These are phyloP conservation scores for Pugionium dolabratum DNA, from an alignment of 345 rosid species.

Conservation along the genomic window DNA sequence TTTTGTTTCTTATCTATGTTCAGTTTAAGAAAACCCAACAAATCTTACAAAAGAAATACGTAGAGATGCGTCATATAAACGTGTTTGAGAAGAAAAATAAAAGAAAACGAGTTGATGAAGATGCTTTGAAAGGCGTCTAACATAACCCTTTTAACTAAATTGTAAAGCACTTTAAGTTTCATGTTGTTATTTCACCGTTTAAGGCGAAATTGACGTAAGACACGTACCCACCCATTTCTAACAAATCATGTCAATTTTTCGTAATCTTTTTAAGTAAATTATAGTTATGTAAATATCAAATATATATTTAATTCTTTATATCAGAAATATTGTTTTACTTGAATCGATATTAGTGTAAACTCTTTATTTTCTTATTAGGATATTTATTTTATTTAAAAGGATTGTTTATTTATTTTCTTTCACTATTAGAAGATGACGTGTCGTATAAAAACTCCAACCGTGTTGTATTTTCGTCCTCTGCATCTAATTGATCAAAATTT, in stretches of 20 bases:
- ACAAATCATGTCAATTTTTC: not conserved
- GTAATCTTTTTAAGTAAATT: no score
- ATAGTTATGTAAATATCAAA: no score
- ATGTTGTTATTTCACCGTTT: not conserved
- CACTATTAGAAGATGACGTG: not conserved
- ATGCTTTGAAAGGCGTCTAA: not conserved
- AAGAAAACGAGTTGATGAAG: conserved; percentile 4
- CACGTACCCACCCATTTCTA: not conserved
- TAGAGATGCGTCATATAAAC: not conserved
- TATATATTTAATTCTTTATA: no score
- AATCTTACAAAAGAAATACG: not conserved
- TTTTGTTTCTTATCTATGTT: not conserved
- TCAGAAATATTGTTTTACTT: no score
- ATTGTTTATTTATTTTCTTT: not conserved
- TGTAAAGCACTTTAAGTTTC: not conserved
- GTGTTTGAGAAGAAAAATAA: conserved; percentile 3
- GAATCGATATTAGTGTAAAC: no score
- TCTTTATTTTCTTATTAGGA: no score
- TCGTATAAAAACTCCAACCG: conserved; percentile 25
- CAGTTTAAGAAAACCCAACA: not conserved
- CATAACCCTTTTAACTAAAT: not conserved
- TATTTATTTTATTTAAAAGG: no score
- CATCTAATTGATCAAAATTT: not conserved
- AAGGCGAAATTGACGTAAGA: not conserved
- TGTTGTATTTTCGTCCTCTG: conserved; percentile 29